Conservation (phyloP, 2,329 filamentous ascomycete genomes). For the Cryphonectria naterciae region DNA sequence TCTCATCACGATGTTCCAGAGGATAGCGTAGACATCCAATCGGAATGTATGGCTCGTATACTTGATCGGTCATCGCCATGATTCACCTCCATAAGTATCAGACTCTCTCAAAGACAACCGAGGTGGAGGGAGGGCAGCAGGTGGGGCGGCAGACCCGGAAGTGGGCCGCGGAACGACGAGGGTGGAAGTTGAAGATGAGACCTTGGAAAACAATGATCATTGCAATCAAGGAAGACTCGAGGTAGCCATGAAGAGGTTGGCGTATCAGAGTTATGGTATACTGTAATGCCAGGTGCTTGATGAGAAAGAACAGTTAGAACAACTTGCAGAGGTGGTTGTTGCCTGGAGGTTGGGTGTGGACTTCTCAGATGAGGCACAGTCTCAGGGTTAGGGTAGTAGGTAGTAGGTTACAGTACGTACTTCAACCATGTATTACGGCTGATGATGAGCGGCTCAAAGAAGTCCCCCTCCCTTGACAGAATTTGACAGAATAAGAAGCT, state of each 20-base stretch:
- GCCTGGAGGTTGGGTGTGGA: not conserved
- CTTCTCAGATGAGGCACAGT: not conserved
- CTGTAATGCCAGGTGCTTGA: not conserved
- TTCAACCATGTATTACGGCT: no score
- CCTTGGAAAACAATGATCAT: not conserved
- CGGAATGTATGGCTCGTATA: constrained; percentile 41
- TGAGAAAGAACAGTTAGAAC: not conserved
- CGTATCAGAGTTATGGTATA: not conserved
- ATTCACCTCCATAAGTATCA: not conserved
- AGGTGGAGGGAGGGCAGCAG: not conserved
- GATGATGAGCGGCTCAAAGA: no score
- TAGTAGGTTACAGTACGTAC: no score
- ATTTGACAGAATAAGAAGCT: no score
- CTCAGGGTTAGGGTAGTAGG: not conserved
- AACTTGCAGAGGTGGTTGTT: not conserved
- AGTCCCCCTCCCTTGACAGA: no score
- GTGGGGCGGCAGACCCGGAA: constrained; percentile 1
- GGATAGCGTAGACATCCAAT: constrained; percentile 44
- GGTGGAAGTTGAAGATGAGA: not conserved
- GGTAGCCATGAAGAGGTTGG: not conserved
- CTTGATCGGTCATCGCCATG: not conserved
- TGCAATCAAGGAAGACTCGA: not conserved
- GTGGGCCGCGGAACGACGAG: not conserved
- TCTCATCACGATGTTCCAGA: constrained; percentile 26
- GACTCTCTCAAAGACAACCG: not conserved